phyloP scores from a whole-genome alignment of 306 rosid species.

The Sesbania bispinosa region DNA sequence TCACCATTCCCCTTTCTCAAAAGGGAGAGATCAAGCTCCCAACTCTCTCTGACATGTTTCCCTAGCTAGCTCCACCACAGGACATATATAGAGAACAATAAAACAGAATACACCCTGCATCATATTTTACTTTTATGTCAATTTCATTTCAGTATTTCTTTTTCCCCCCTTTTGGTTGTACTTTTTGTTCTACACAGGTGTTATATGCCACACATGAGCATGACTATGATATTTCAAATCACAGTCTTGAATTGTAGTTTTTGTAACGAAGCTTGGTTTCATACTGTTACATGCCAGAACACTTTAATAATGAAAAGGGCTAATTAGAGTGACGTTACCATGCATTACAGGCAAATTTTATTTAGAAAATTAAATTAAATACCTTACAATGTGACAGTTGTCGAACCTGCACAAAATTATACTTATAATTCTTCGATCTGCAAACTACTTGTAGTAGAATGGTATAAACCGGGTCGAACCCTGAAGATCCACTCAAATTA shows the following conservation, averaged over 20 bases:
- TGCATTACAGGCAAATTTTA: too few species aligned
- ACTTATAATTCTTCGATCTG: too few species aligned
- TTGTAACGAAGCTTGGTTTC: not conserved
- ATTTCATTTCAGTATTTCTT: not conserved
- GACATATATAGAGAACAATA: not conserved
- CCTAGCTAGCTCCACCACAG: not conserved
- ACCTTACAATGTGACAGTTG: too few species aligned
- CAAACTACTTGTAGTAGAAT: too few species aligned
- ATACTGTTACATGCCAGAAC: not conserved
- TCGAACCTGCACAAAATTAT: too few species aligned
- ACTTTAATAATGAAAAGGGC: too few species aligned
- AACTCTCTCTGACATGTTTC: conserved; percentile 42
- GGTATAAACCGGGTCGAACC: too few species aligned
- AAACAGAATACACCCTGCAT: not conserved
- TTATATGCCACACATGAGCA: not conserved
- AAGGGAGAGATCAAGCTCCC: conserved; percentile 95
- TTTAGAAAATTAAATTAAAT: too few species aligned
- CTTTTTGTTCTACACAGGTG: not conserved
- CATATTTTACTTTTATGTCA: not conserved
- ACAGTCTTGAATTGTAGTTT: not conserved
- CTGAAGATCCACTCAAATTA: too few species aligned
- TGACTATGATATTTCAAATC: not conserved
- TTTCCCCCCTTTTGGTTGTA: not conserved
- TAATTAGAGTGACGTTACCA: too few species aligned
- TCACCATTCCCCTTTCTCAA: conserved; percentile 70